A percentile compares a stretch with the other conserved stretches of the same genome.
Evolutionary conservation across 202 grass and related monocot genomes (phyloP).

Genomic region (Zoysia matrella): DNA sequence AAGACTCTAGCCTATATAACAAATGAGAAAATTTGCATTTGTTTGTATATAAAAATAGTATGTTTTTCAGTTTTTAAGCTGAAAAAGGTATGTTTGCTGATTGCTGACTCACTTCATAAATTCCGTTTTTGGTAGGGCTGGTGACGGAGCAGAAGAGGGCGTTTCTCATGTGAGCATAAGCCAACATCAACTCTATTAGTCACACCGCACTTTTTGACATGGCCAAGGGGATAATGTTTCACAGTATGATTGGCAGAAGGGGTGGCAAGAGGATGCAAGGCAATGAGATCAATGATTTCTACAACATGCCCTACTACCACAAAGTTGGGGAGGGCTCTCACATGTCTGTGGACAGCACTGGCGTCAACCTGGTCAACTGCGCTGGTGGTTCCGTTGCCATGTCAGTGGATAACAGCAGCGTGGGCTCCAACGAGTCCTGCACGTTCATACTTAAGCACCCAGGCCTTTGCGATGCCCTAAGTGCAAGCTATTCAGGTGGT

Average conservation of each 20-base stretch:
- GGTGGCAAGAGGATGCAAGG: constrained; percentile 51
- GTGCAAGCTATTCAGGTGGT: constrained; percentile 67
- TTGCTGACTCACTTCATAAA: constrained; percentile 11
- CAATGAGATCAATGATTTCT: constrained; percentile 58
- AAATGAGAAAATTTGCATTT: constrained; percentile 3
- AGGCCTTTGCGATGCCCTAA: constrained; percentile 55
- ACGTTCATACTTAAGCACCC: constrained; percentile 82
- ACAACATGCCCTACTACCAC: constrained; percentile 65
- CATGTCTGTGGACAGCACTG: constrained; percentile 68
- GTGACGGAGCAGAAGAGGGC: constrained; percentile 28
- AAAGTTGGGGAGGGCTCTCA: constrained; percentile 69
- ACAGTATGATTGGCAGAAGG: constrained; percentile 53
- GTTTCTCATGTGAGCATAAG: constrained; percentile 40
- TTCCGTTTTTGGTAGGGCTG: constrained; percentile 29
- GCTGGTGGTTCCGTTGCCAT: constrained; percentile 67
- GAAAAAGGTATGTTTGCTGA: not conserved
- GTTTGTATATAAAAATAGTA: not conserved
- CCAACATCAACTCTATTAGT: constrained; percentile 12
- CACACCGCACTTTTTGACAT: constrained; percentile 23
- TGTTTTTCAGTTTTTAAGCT: constrained; percentile 1
- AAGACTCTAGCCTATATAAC: not conserved
- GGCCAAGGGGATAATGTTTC: constrained; percentile 52
- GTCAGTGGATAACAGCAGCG: constrained; percentile 77
- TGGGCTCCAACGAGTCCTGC: constrained; percentile 75
- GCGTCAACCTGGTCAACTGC: constrained; percentile 52